Base-by-base conservation (phyloP, 768 basidiomycete species). In the Melanogaster broomeanus region DNA sequence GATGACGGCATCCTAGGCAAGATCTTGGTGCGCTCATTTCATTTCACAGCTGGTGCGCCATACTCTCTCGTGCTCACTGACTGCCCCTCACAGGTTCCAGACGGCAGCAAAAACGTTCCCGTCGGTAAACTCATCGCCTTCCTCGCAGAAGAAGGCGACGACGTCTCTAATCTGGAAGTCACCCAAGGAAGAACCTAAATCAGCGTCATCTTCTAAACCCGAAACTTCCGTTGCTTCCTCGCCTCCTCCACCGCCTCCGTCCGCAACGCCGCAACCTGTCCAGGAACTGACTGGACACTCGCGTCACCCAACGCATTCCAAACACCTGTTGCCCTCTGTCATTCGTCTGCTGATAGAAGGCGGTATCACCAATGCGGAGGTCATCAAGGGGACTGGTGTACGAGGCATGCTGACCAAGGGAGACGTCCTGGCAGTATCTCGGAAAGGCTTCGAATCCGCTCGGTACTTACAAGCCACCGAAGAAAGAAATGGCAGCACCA, bases 401-500 rank as follows among this genome's bases (percentile, higher is more conserved):
- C 80, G 90, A 33, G 96, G 97, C 13, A 95, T 94, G 88, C 69
- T 98, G 53, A 98, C 95, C 42, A 98, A 98, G 69, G 97, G 97
- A 11, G 96, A 99, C 64, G 87, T 98, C 2, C 78, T 99, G 25
- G 74, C 91, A n/a, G 3, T 85, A 83, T 70, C 76, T 97, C 6
- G 96, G 96, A 18, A 85, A 86, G 69, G 89, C 93, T 18, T 85
- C 85, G 11, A 77, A 78, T 31, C 90, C 93, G 1, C 74, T 78
- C 18, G 93, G 92, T 33, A 88, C 89, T 3, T 90, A 77, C 71
- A 87, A 85, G 65, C 76, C 76, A 57, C 57, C 72, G 13, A 58
- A 60, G 38, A 60, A 61, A 40, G 61, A 67, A 41, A 44, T 59
- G 72, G 53, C 59, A 52, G 12, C 48, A 42, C 50, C 61, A 18